These are phyloP conservation scores for Arabidopsis thaliana DNA, from an alignment of 345 rosid species.

Conservation along the genomic window DNA sequence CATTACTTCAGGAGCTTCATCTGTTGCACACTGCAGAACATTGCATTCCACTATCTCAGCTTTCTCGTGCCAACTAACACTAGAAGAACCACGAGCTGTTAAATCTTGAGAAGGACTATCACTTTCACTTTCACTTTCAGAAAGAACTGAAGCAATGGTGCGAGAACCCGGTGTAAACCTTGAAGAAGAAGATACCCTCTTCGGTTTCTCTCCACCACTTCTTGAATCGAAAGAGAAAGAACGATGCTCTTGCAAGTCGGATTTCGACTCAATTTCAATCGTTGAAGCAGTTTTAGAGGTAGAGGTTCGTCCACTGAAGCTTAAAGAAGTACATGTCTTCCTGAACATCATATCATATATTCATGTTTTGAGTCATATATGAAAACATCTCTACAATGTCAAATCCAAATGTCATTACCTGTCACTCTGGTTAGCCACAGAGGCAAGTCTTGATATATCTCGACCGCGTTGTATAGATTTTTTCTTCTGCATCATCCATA, in stretches of 20 bases:
- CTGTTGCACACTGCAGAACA: conserved; percentile 37
- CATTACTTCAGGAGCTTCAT: conserved; percentile 40
- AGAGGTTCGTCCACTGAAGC: conserved; percentile 40
- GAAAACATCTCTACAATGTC: conserved; percentile 16
- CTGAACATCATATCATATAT: not conserved
- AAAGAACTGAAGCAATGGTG: conserved; percentile 55
- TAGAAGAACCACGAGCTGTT: conserved; percentile 51
- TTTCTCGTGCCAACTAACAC: conserved; percentile 79
- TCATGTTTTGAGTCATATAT: conserved; percentile 21
- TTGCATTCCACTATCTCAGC: conserved; percentile 60
- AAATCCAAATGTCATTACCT: conserved; percentile 31
- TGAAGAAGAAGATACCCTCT: conserved; percentile 50
- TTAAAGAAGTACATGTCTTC: conserved; percentile 40
- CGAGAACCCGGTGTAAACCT: conserved; percentile 45
- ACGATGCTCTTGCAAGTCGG: conserved; percentile 45
- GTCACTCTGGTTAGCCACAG: conserved; percentile 34
- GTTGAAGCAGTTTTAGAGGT: conserved; percentile 40
- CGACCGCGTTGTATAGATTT: conserved; percentile 17
- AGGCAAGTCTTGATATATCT: conserved; percentile 28
- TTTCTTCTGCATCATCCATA: conserved; percentile 34
- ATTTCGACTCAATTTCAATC: conserved; percentile 1
- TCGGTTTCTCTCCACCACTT: conserved; percentile 60
- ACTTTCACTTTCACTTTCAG: conserved; percentile 45
- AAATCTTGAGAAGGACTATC: conserved; percentile 54
- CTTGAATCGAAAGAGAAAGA: conserved; percentile 65